Evolutionary conservation across 2,329 filamentous ascomycete genomes (phyloP).

Genomic region (Fusarium musae): DNA sequence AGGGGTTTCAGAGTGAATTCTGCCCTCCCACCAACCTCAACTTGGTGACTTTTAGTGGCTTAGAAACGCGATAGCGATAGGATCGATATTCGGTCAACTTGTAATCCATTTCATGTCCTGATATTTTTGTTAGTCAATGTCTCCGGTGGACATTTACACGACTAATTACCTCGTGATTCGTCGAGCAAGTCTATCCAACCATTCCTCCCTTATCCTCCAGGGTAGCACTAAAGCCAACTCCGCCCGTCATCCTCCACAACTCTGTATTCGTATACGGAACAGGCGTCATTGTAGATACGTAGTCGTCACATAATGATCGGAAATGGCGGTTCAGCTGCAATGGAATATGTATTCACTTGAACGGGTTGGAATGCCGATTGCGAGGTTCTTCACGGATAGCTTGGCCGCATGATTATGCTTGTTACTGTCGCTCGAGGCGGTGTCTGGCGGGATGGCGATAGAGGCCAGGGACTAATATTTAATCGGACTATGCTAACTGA

Average conservation of each 20-base stretch:
- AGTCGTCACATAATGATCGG: slow-evolving; percentile 21
- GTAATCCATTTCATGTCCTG: too few relatives aligned
- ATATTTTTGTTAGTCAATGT: not conserved
- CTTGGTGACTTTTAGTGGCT: not conserved
- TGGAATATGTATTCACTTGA: slow-evolving; percentile 7
- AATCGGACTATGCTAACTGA: slow-evolving; percentile 28
- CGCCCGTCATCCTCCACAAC: not conserved
- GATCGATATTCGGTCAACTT: not conserved
- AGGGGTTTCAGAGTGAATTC: not conserved
- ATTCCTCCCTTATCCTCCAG: not conserved
- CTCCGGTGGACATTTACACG: not conserved
- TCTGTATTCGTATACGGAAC: slow-evolving; percentile 12
- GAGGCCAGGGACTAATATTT: slow-evolving; percentile 14
- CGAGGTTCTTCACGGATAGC: slow-evolving; percentile 19
- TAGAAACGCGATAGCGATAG: not conserved
- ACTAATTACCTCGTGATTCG: not conserved
- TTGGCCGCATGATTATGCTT: slow-evolving; percentile 11
- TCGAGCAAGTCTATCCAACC: not conserved
- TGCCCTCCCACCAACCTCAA: not conserved
- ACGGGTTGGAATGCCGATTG: not conserved
- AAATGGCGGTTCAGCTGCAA: slow-evolving; percentile 15
- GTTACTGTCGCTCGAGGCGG: slow-evolving; percentile 6
- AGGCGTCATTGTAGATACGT: slow-evolving; percentile 11
- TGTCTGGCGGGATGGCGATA: slow-evolving; percentile 8
- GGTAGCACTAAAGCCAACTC: not conserved